These are phyloP conservation scores for Tuber umbilicatum DNA, from an alignment of 495 filamentous ascomycete species.

Conservation along the genomic window DNA sequence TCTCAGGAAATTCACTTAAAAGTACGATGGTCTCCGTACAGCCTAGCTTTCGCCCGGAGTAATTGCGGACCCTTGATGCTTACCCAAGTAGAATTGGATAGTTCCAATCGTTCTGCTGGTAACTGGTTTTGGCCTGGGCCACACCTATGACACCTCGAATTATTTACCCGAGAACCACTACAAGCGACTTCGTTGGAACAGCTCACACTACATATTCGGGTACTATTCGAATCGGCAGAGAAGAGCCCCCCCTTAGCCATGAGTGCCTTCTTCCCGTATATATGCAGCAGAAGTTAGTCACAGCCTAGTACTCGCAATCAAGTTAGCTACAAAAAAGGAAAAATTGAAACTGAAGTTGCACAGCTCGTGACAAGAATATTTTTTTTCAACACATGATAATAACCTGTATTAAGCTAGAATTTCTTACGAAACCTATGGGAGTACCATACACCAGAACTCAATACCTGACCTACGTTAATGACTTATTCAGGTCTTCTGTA, in stretches of 20 bases:
- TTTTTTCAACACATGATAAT: too few relatives aligned
- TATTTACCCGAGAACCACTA: background rate
- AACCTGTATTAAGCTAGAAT: background rate
- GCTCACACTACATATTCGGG: background rate
- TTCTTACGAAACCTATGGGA: background rate
- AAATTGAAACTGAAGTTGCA: background rate
- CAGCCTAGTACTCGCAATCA: background rate
- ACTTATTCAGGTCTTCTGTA: background rate
- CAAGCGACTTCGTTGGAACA: background rate
- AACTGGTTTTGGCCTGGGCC: background rate
- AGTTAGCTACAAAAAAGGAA: background rate
- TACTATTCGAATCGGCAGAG: background rate
- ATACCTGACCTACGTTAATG: background rate
- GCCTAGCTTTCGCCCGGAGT: background rate
- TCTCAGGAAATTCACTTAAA: background rate
- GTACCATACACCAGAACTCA: background rate
- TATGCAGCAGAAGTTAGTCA: background rate
- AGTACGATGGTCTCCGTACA: background rate
- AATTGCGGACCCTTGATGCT: background rate
- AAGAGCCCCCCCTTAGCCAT: background rate
- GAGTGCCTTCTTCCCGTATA: background rate
- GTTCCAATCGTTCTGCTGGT: background rate
- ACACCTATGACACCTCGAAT: background rate
- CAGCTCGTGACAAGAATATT: background rate
- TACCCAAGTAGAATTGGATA: background rate